Evolutionary conservation across 2,329 filamentous ascomycete genomes (phyloP).

Genomic region (Delphinella strobiligena): DNA sequence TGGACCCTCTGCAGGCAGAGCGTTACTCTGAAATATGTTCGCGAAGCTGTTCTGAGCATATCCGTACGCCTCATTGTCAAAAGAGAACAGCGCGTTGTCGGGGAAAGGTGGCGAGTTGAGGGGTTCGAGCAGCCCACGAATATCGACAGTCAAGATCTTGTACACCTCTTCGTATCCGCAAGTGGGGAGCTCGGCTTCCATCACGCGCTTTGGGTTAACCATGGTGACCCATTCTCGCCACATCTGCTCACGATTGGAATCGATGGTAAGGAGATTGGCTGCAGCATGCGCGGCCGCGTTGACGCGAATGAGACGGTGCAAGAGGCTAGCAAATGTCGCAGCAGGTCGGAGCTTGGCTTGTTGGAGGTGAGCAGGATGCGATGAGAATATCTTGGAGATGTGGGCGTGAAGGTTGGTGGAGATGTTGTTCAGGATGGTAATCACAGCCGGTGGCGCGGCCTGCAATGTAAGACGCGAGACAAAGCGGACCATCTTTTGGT

Average conservation of each 20-base stretch:
- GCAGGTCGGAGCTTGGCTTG: conserved; percentile 81
- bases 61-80: conserved; percentile 25
- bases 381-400: conserved; percentile 73
- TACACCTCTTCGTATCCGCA: conserved; percentile 45
- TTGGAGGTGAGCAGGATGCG: conserved; percentile 74
- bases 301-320: conserved; percentile 79
- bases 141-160: conserved; percentile 45
- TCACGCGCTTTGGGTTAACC: conserved; percentile 44
- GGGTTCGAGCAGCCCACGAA: conserved; percentile 59
- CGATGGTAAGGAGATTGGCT: conserved; percentile 80
- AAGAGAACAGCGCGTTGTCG: conserved; percentile 23
- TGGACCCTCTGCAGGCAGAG: conserved; percentile 14
- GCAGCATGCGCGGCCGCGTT: conserved; percentile 91
- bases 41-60: conserved; percentile 31
- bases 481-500: conserved; percentile 93
- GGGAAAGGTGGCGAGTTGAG: conserved; percentile 33
- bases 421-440: conserved; percentile 79
- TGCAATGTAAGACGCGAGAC: conserved; percentile 81
- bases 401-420: conserved; percentile 70
- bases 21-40: conserved; percentile 24
- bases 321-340: conserved; percentile 71
- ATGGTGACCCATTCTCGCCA: conserved; percentile 74
- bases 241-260: conserved; percentile 88
- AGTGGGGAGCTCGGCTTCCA: conserved; percentile 44
- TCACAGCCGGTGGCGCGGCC: conserved; percentile 75